Evolutionary conservation across 1,139 yeast genomes (phyloP).

Genomic region (Suhomyces terraborum): DNA sequence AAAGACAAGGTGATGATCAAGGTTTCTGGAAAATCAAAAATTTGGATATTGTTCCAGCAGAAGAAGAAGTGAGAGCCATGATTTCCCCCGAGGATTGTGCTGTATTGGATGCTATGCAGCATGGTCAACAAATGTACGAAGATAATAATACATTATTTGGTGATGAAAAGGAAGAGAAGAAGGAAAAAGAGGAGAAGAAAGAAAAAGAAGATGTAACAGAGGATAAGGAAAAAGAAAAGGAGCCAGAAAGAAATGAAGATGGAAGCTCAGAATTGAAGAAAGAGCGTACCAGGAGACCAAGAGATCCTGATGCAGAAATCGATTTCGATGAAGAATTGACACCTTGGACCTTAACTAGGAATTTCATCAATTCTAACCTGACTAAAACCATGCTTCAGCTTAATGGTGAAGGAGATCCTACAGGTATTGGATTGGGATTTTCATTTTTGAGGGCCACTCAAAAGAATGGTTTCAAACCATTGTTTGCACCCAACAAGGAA

Average conservation of each 20-base stretch:
- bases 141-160: constrained; percentile 62
- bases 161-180: constrained; percentile 29
- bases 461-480: constrained; percentile 87
- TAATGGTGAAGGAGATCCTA: constrained; percentile 96
- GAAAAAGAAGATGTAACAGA: constrained; percentile 31
- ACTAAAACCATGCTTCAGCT: constrained; percentile 96
- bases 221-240: constrained; percentile 27
- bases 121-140: constrained; percentile 81
- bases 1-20: constrained; percentile 91
- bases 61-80: constrained; percentile 80
- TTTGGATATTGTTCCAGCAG: constrained; percentile 65
- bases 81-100: constrained; percentile 91
- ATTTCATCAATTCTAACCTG: constrained; percentile 90
- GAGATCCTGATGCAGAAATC: constrained; percentile 36
- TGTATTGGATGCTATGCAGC: constrained; percentile 88
- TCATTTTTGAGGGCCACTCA: constrained; percentile 91
- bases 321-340: constrained; percentile 83
- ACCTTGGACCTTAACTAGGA: constrained; percentile 91
- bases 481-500: constrained; percentile 48
- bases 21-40: constrained; percentile 93
- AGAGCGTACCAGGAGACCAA: constrained; percentile 24
- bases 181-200: constrained; percentile 21
- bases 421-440: constrained; percentile 87
- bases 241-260: constrained; percentile 26
- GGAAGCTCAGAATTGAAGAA: constrained; percentile 25